A percentile compares a stretch with the other conserved stretches of the same genome.
Evolutionary conservation across 352 stramenopile species (phyloP).

Genomic region (Phytophthora syringae): DNA sequence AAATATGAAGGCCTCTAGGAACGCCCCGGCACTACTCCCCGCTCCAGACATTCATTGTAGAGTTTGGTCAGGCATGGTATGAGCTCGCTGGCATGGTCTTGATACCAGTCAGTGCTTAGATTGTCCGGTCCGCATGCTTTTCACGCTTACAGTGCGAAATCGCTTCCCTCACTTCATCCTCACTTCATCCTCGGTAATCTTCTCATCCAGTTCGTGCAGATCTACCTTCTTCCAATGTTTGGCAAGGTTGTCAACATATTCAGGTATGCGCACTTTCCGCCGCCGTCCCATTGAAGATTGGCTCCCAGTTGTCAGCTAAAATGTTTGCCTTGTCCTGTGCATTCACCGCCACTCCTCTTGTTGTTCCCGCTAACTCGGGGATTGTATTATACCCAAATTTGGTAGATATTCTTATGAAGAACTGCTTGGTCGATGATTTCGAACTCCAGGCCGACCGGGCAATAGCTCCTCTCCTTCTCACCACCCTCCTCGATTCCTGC

Average conservation of each 20-base stretch:
- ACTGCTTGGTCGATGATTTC: no score
- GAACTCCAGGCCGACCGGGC: no score
- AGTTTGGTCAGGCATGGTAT: neutral
- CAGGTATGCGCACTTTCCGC: neutral
- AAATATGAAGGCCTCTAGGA: neutral
- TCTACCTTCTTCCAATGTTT: neutral
- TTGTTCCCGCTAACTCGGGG: no score
- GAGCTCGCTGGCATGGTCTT: neutral
- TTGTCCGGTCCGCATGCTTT: conserved; percentile 1
- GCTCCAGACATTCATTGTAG: neutral
- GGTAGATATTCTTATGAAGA: no score
- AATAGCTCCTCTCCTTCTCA: no score
- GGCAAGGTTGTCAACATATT: neutral
- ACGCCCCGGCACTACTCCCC: neutral
- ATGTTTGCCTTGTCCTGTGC: conserved; percentile 5
- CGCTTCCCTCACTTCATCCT: neutral
- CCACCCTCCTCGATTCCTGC: no score
- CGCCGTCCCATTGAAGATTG: neutral
- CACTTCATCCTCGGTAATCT: neutral
- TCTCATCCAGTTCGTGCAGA: neutral
- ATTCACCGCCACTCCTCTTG: no score
- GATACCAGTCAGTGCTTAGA: conserved; percentile 1
- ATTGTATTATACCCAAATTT: no score
- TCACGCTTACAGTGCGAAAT: neutral
- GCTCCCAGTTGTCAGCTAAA: neutral